A percentile compares a stretch with the other conserved stretches of the same genome.
phyloP scores from a whole-genome alignment of 2,329 filamentous ascomycete species.

The Penicillium occitanis region DNA sequence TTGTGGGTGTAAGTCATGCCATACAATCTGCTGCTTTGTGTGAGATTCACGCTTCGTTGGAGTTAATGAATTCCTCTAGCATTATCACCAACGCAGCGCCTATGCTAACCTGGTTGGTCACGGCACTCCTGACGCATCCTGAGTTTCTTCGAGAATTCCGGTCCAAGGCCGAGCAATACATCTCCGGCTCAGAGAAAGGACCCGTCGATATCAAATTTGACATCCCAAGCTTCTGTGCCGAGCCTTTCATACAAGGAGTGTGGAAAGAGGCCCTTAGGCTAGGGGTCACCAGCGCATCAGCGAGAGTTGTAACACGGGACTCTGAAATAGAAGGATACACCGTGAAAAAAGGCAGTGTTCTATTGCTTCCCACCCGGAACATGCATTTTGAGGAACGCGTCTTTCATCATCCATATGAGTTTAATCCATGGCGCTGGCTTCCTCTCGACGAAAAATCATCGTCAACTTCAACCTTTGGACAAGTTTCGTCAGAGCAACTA shows the following conservation, averaged over 20 bases:
- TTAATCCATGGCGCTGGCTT: conserved; percentile 19
- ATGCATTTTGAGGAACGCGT: conserved; percentile 17
- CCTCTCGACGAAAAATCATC: conserved; percentile 2
- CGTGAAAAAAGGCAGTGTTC: conserved; percentile 19
- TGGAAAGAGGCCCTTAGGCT: conserved; percentile 21
- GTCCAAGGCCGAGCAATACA: conserved; percentile 8
- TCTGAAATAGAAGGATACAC: conserved; percentile 18
- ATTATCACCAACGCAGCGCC: conserved; percentile 21
- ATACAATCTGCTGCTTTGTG: not conserved
- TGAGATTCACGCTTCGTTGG: not conserved
- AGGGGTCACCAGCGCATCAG: conserved; percentile 18
- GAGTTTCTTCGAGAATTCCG: conserved; percentile 7
- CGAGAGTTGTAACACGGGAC: conserved; percentile 17
- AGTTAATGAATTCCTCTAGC: not conserved
- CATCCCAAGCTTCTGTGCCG: conserved; percentile 2
- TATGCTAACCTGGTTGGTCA: conserved; percentile 19
- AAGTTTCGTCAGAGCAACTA: not conserved
- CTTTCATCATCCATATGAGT: conserved; percentile 14
- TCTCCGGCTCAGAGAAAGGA: not conserved
- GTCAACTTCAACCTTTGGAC: not conserved
- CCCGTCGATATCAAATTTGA: conserved; percentile 5
- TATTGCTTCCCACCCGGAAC: conserved; percentile 12
- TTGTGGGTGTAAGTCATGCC: conserved; percentile 20
- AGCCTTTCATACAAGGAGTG: conserved; percentile 19
- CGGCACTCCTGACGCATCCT: conserved; percentile 13